Base-by-base conservation (phyloP, 768 basidiomycete genomes). In the Cyclocybe cylindracea region DNA sequence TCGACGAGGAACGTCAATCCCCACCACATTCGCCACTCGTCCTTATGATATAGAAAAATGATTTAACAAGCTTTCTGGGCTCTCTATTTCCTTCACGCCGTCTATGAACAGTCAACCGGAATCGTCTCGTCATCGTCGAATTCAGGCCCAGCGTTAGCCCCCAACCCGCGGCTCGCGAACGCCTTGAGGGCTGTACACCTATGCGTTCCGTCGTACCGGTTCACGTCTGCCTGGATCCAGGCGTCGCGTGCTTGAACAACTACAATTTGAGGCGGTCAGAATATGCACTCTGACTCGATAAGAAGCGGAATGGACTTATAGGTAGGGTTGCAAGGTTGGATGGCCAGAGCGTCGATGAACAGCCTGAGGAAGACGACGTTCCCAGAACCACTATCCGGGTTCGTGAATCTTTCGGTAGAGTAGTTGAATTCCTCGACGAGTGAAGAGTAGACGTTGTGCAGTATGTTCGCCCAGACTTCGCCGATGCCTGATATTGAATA, bases 381-480 rank as follows among this genome's bases (percentile, higher is more conserved):
- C 24, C 24, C 24, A 5, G 24, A 24, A 24, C 3, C 2, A 24
- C 24, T 2, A 5, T 24, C 24, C 24, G 24, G 24, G 24, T 24
- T 24, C 3, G 24, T 24, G 24, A 24, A 24, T 5, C 24, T 24
- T 5, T 24, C 24, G 24, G 24, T 24, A 5, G 24, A 24, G 24
- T 24, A 24, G 24, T 24, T 5, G 24, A 24, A 24, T 7, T 62
- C 62, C 0, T 24, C 55, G 7, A 78, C 73, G 5, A 78, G 72
- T 1, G 66, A 66, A 13, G 73, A 70, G 44, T 71, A 73, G 5
- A 78, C 71, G 38, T 74, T 74, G 57, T 73, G 73, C 0, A 77
- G 66, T 46, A 75, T 73, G 61, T 74, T 77, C 0, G 77, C 75
- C 75, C 76, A 78, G 24, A 86, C 76, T 61, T 85, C 83, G 39